Conservation (phyloP, 768 basidiomycete genomes). For the Mycena epipterygia region DNA sequence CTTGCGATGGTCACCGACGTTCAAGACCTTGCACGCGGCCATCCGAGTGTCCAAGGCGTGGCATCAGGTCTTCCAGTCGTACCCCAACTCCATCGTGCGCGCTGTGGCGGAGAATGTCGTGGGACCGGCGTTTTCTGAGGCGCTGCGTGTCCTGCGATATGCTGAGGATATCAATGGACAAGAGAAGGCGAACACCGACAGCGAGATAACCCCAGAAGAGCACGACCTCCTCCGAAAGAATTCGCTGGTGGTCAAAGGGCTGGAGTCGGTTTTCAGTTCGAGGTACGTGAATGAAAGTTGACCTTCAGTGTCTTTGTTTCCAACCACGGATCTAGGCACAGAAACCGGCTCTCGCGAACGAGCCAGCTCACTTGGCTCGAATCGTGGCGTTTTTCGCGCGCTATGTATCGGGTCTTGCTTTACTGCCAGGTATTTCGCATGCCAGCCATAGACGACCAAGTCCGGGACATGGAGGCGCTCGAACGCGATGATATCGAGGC, state of each 20-base stretch:
- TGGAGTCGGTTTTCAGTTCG: slow-evolving; percentile 16
- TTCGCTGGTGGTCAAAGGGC: background rate
- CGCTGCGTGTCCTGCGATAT: background rate
- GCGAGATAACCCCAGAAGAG: background rate
- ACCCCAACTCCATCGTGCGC: slow-evolving; percentile 2
- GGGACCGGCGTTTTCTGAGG: background rate
- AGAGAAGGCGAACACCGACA: background rate
- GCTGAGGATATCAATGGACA: background rate
- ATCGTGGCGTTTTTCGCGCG: slow-evolving; percentile 11
- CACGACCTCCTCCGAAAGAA: background rate
- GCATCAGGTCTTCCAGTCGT: slow-evolving; percentile 11
- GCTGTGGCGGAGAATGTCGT: slow-evolving; percentile 8
- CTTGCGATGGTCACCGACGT: background rate
- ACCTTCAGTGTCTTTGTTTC: background rate
- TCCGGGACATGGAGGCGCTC: background rate
- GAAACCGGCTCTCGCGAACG: background rate
- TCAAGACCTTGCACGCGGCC: background rate
- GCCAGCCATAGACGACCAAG: background rate
- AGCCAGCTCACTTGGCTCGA: slow-evolving; percentile 7
- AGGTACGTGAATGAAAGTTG: background rate
- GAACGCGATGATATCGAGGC: background rate
- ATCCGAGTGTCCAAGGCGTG: slow-evolving; percentile 9
- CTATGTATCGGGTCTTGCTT: slow-evolving; percentile 25
- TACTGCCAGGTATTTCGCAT: slow-evolving; percentile 10
- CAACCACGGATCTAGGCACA: background rate